Conservation (phyloP, 257 asterid genomes). For the Scutellaria minor region DNA sequence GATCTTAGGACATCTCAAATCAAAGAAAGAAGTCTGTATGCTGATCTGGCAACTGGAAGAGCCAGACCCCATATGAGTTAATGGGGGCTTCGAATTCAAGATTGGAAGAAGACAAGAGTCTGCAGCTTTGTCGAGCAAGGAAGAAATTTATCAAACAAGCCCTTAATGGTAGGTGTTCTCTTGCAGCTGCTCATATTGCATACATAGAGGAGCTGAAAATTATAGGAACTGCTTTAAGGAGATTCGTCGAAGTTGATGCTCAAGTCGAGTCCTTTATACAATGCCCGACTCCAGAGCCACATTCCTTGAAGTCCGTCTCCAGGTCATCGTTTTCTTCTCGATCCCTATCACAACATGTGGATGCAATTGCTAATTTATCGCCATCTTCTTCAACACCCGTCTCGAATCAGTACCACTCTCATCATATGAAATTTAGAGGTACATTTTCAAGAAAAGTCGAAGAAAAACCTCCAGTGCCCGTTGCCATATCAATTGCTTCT, state of each 20-base stretch:
- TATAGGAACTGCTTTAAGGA: conserved; percentile 70
- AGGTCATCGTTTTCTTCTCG: conserved; percentile 63
- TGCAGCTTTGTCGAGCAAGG: conserved; percentile 90
- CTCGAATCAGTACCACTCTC: conserved; percentile 49
- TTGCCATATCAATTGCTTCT: conserved; percentile 62
- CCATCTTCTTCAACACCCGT: conserved; percentile 69
- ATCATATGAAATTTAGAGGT: conserved; percentile 77
- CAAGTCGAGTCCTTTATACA: conserved; percentile 53
- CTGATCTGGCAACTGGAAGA: conserved; percentile 37
- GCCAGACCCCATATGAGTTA: conserved; percentile 28
- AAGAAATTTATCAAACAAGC: conserved; percentile 94
- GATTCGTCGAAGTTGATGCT: conserved; percentile 74
- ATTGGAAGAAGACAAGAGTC: conserved; percentile 85
- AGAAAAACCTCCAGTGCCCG: conserved; percentile 66
- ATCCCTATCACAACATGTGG: conserved; percentile 60
- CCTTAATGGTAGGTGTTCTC: conserved; percentile 86
- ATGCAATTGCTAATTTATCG: conserved; percentile 49
- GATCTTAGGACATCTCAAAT: conserved; percentile 27
- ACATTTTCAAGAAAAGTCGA: conserved; percentile 74
- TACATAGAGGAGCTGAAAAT: conserved; percentile 70
- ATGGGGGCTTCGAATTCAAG: conserved; percentile 93
- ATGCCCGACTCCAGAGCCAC: conserved; percentile 58
- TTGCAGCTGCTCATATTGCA: conserved; percentile 82
- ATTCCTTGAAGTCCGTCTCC: conserved; percentile 56
- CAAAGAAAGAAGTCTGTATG: conserved; percentile 27